Conservation (phyloP, 2,329 filamentous ascomycete species). For the Aspergillus felis region DNA sequence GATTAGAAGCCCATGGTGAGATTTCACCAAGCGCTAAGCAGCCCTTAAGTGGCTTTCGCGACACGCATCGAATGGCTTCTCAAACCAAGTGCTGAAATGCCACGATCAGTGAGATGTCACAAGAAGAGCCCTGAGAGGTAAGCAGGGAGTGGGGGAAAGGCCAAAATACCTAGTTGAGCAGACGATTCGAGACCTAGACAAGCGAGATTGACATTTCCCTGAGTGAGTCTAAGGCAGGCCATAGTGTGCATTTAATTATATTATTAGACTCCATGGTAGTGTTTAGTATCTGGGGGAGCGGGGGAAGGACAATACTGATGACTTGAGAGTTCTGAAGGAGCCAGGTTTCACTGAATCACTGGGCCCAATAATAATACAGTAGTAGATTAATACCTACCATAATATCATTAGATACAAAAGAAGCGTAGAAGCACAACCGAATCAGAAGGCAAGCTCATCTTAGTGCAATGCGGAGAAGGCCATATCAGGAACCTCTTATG, state of each 20-base stretch:
- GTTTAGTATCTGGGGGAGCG: not conserved
- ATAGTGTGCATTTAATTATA: not conserved
- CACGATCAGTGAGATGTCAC: not conserved
- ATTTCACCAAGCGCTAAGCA: not conserved
- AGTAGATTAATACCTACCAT: not conserved
- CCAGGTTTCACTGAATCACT: not conserved
- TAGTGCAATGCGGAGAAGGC: not conserved
- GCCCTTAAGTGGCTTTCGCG: not conserved
- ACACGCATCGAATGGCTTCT: not conserved
- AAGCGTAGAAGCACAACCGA: not conserved
- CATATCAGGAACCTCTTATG: too few species aligned
- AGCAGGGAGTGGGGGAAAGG: not conserved
- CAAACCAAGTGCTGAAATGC: not conserved
- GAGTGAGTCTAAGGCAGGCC: not conserved
- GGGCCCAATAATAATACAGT: not conserved
- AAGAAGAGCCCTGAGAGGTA: not conserved
- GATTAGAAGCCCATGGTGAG: not conserved
- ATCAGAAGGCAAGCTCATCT: not conserved
- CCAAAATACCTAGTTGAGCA: not conserved
- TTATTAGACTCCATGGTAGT: not conserved
- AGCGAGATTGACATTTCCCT: not conserved
- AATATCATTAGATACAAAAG: not conserved
- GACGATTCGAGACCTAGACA: not conserved
- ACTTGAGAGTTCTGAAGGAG: not conserved
- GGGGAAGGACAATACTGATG: not conserved